phyloP scores from a whole-genome alignment of 495 filamentous ascomycete genomes.

The Annulohypoxylon moriforme region DNA sequence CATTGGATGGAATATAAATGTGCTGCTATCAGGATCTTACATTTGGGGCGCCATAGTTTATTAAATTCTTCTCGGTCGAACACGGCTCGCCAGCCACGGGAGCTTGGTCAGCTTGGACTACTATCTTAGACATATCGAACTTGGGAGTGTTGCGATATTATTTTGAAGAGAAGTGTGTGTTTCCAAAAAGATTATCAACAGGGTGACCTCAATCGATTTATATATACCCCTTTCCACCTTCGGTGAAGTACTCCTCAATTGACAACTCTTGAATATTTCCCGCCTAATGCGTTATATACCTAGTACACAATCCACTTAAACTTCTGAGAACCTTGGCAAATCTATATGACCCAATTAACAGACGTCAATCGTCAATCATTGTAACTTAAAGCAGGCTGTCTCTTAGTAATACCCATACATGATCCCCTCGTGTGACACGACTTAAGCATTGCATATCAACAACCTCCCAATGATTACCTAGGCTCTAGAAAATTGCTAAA shows the following conservation, averaged over 20 bases:
- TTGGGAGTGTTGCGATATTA: background rate
- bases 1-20: no score
- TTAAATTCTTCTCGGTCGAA: constrained; percentile 33
- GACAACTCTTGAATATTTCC: background rate
- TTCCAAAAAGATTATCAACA: background rate
- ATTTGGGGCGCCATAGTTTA: constrained; percentile 36
- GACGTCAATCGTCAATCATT: background rate
- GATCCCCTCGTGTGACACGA: background rate
- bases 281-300: background rate
- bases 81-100: constrained; percentile 32
- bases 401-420: constrained; percentile 25
- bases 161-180: background rate
- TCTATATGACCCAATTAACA: constrained; percentile 3
- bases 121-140: constrained; percentile 26
- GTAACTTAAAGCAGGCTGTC: constrained; percentile 11
- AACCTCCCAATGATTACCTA: background rate
- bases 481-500: background rate
- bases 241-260: background rate
- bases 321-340: constrained; percentile 10
- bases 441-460: background rate
- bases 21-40: constrained; percentile 11
- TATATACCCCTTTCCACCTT: background rate
- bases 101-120: constrained; percentile 37
- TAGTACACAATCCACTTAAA: background rate
- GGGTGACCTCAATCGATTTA: background rate